Base-by-base conservation (phyloP, 1,284 basidiomycete genomes). In the Malassezia caprae region DNA sequence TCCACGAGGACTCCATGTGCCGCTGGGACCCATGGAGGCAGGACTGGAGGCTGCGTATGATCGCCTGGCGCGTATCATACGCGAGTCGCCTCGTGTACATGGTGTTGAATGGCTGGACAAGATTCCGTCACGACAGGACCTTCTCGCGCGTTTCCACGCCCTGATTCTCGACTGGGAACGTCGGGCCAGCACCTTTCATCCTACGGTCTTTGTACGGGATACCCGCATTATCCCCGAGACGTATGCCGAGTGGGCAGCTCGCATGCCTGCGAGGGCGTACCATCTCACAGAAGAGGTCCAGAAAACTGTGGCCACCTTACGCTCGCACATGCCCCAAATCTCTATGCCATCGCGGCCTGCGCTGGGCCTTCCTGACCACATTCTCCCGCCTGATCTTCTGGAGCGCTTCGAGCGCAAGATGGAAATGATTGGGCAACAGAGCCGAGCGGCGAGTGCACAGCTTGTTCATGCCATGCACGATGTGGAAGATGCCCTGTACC, bases 401-500 rank as follows among this genome's bases (percentile, higher is more conserved):
- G 48, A 43, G 8, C 34, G 34, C 24, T 43, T 56, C 15, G 48
- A 51, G 24, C 21, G 51, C 15, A 46, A 31, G 34, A 42, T 56
- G 10, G 48, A 44, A 12, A 19, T 15, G 10, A 27, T 56, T 8
- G 21, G 48, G 5, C 15, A 40, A 26, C 49, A 34, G 10, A 37
- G 49, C 11, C 40, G 44, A n/a, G 37, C 49, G 3, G 41, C 49
- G 26, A 43, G 49, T 2, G 39, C 42, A 4, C 31, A 47, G 8
- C 2, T 57, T 15, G 47, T 40, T 26, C 55, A 57, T 26, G 62
- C 66, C 1, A 62, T 68, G 21, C 60, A 62, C 42, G 69, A 68
- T 44, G 63, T 67, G 10, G 72, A 74, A 51, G 65, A 73, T 27
- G 55, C 39, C 31, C 48, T 73, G 26, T 71, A 73, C 37, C 52